phyloP scores from a whole-genome alignment of 805 yeast species.

The Kregervanrija fluxuum region DNA sequence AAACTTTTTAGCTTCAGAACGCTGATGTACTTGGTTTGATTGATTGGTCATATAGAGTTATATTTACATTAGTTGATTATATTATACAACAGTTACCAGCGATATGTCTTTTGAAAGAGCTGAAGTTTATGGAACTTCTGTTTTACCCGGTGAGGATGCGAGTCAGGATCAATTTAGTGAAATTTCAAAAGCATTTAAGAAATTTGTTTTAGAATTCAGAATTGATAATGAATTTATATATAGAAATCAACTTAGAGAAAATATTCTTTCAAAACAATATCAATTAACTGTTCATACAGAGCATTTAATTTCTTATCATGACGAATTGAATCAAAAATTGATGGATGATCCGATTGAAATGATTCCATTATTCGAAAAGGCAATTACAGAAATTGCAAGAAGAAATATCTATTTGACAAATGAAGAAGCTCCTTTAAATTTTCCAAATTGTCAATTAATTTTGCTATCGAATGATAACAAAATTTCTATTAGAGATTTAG shows the following conservation, averaged over 20 bases:
- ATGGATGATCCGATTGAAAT: constrained; percentile 83
- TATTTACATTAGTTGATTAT: neutral
- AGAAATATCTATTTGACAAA: constrained; percentile 49
- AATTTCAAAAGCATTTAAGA: constrained; percentile 67
- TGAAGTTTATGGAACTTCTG: constrained; percentile 69
- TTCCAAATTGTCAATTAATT: constrained; percentile 82
- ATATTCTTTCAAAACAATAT: constrained; percentile 69
- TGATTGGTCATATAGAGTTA: neutral
- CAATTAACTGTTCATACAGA: constrained; percentile 69
- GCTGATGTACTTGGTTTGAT: too few relatives aligned
- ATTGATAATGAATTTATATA: constrained; percentile 76
- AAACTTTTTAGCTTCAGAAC: too few relatives aligned
- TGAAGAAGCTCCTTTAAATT: constrained; percentile 42
- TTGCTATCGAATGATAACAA: constrained; percentile 65
- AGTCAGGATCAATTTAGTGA: constrained; percentile 60
- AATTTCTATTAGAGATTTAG: constrained; percentile 71
- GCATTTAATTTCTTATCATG: constrained; percentile 82
- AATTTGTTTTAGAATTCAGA: constrained; percentile 80
- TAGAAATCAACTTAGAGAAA: constrained; percentile 86
- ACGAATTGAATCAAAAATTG: constrained; percentile 77
- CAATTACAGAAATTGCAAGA: constrained; percentile 81
- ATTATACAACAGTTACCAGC: neutral
- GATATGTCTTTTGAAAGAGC: constrained; percentile 69
- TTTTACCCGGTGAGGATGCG: constrained; percentile 75
- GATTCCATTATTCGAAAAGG: constrained; percentile 78